Conservation (phyloP, 1,139 yeast species). For the Pichia sp. region DNA sequence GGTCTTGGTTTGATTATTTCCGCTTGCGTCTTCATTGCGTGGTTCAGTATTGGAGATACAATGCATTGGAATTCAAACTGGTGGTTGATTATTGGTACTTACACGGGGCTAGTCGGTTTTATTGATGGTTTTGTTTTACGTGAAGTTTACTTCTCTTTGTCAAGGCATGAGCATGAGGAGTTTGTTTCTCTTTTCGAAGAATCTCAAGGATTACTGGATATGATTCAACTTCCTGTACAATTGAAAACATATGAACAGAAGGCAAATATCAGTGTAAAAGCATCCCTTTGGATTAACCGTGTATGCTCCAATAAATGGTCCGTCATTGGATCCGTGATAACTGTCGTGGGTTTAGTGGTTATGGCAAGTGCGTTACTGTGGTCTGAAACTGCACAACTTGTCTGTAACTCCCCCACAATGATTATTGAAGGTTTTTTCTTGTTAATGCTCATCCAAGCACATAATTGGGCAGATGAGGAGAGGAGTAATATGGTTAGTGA, state of each 20-base stretch:
- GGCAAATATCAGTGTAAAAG: constrained; percentile 18
- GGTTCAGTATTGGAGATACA: constrained; percentile 30
- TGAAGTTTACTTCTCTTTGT: constrained; percentile 29
- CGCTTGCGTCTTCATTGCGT: constrained; percentile 26
- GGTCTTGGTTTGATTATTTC: constrained; percentile 32
- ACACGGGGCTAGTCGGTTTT: constrained; percentile 35
- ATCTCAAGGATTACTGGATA: constrained; percentile 57
- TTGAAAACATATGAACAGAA: constrained; percentile 12
- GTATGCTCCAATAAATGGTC: constrained; percentile 22
- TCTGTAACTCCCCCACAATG: constrained; percentile 33
- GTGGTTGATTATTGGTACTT: constrained; percentile 38
- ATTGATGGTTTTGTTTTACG: constrained; percentile 34
- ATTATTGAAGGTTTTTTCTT: constrained; percentile 33
- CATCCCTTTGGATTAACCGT: constrained; percentile 19
- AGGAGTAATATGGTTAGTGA: constrained; percentile 10
- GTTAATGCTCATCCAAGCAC: constrained; percentile 31
- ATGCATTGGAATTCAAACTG: constrained; percentile 31
- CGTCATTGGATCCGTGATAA: constrained; percentile 21
- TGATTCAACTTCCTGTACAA: constrained; percentile 43
- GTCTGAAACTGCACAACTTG: constrained; percentile 31
- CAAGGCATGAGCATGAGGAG: constrained; percentile 25
- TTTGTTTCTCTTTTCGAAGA: constrained; percentile 45
- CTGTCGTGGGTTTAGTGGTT: constrained; percentile 26
- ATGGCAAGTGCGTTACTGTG: constrained; percentile 28
- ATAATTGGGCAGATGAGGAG: constrained; percentile 21